Percentiles rank a stretch among this genome's conserved stretches.
These are phyloP conservation scores for Leccinum aurantiacum DNA, from an alignment of 768 basidiomycete species.

Conservation along the genomic window DNA sequence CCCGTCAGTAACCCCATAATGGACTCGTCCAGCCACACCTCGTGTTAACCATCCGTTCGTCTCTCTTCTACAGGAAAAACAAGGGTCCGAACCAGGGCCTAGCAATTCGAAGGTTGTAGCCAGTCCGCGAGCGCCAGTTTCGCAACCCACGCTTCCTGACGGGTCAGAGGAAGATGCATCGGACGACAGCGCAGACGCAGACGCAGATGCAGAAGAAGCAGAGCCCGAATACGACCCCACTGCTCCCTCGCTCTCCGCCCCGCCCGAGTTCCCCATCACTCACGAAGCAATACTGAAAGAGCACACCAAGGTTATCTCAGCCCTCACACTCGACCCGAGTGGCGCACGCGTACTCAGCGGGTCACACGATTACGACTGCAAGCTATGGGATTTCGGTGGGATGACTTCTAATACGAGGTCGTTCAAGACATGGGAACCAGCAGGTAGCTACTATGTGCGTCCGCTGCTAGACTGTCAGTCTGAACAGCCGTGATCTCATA, in stretches of 20 bases:
- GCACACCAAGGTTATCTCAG: slow-evolving; percentile 94
- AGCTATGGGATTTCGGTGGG: slow-evolving; percentile 99
- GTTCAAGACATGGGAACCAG: slow-evolving; percentile 96
- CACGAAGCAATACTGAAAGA: slow-evolving; percentile 94
- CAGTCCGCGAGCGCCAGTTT: slow-evolving; percentile 15
- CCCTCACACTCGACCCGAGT: slow-evolving; percentile 88
- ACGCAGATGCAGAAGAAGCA: slow-evolving; percentile 18
- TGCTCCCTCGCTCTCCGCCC: slow-evolving; percentile 39
- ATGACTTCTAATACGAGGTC: slow-evolving; percentile 91
- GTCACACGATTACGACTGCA: slow-evolving; percentile 96
- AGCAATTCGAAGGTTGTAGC: slow-evolving; percentile 24
- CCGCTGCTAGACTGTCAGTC: background rate
- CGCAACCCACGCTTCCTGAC: slow-evolving; percentile 10
- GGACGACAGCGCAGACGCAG: slow-evolving; percentile 23
- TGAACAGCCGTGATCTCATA: background rate
- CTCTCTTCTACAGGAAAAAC: slow-evolving; percentile 16
- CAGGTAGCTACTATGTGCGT: slow-evolving; percentile 85
- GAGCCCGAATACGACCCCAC: slow-evolving; percentile 56
- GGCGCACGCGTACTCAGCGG: slow-evolving; percentile 91
- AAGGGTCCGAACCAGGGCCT: slow-evolving; percentile 16
- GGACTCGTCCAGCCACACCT: slow-evolving; percentile 11
- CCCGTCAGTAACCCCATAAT: slow-evolving; percentile 22
- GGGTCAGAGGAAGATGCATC: slow-evolving; percentile 22
- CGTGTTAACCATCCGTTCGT: slow-evolving; percentile 21
- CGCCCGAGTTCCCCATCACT: slow-evolving; percentile 73